Base-by-base conservation (phyloP, 225 moss, liverwort and hornwort species). In the Physcomitrium patens region DNA sequence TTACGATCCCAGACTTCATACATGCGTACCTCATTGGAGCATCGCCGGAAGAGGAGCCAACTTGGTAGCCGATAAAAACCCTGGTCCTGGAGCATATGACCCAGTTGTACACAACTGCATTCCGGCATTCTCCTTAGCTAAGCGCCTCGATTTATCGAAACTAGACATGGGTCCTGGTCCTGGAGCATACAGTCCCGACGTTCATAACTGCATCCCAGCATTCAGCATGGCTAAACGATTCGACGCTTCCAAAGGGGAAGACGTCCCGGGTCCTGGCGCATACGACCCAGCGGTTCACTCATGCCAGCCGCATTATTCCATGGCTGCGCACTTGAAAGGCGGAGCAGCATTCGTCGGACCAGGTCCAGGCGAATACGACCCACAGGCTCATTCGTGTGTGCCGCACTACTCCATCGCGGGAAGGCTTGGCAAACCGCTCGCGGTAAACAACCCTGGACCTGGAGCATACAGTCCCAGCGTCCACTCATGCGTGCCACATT, bases 391-490 rank as follows among this genome's bases (percentile, higher is more conserved):
- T 2, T 75, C 79, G 0, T 52, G 60, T 60, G 71, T 83, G 2
- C 89, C 85, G 0, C 81, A 89, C 12, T 87, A 84, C 42, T 85
- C 84, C 1, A 86, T 92, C 1, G 88, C 77, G 13, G 64, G 72
- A 65, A 76, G 78, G 48, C 68, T 77, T 12, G 64, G 68, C 13
- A 58, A 73, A 10, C 67, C 78, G 1, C 26, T 78, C 0, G 68
- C 42, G 0, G 0, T 59, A 0, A 61, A 90, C 12, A 86, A 84
- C 6, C 90, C 85, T 3, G 89, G 91, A 0, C 91, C 92, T 0
- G 89, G 92, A 3, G 57, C 85, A 22, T 92, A 95, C 1, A 83
- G 15, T 69, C 83, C 89, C 13, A 42, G 17, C 3, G 49, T 70
- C 0, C 72, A 70, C 3, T 74, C 71, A 3, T 77, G 77, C 22